Base-by-base conservation (phyloP, 805 yeast species). In the Starmerella floris region DNA sequence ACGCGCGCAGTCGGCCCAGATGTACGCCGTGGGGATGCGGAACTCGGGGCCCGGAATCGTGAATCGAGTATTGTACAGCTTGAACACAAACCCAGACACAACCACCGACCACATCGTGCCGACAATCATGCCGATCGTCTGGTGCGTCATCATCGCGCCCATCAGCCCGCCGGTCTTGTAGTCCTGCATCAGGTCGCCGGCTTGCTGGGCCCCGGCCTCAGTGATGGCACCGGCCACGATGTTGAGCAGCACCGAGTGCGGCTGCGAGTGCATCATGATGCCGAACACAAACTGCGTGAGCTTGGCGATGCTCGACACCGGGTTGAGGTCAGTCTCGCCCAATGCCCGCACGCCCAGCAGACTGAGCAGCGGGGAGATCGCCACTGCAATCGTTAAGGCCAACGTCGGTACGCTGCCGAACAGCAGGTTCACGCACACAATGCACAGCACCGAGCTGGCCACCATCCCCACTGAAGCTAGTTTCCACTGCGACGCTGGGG, bases 181-280 rank as follows among this genome's bases (percentile, higher is more conserved):
- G 62, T 91, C 97, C 64, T 88, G 98, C 94, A 91, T 83, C 56
- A 88, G 67, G 62, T 88, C 98, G 25, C 98, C 97, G 2, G 97
- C 96, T 62, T 88, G 98, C 63, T 91, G 97, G 2, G 98, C 95
- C 8, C 97, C 97, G 0, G 97, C 96, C 63, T 88, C 98, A 1
- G 97, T 93, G 33, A 88, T 77, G 13, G 95, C 98, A 16, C 98
- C 98, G 3, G 96, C 95, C 1, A 88, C 80, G 38, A 88, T 65
- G 57, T 88, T 91, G 35, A 84, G 76, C 32, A 88, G 63, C 4
- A 91, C 83, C 10, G 84, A 74, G 2, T 93, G 85, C 1, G 93
- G 93, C 44, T 77, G 81, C 26, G 68, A 66, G 0, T 95, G 95
- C 22, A 85, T 70, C 5, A 88, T 68, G 11, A 84, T 56, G 0